Evolutionary conservation across 2,329 filamentous ascomycete species (phyloP).

Genomic region (Pseudocercospora pini-densiflorae): DNA sequence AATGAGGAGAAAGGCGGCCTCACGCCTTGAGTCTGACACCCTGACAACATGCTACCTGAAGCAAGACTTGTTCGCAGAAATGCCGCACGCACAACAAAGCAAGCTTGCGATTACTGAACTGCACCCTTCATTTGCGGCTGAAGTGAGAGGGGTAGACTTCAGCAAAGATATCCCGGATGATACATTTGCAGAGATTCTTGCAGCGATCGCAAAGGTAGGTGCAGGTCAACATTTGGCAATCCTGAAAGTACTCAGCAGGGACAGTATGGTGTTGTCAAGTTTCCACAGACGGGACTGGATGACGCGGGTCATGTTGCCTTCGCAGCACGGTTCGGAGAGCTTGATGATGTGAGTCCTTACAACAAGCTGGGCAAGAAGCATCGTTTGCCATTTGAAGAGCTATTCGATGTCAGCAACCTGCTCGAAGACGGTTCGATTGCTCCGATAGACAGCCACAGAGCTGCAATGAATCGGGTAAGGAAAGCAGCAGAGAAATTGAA

Average conservation of each 20-base stretch:
- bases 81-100: slow-evolving; percentile 28
- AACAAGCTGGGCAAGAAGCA: slow-evolving; percentile 51
- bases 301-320: slow-evolving; percentile 59
- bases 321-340: slow-evolving; percentile 56
- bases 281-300: slow-evolving; percentile 56
- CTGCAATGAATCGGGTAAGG: slow-evolving; percentile 40
- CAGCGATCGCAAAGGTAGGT: slow-evolving; percentile 28
- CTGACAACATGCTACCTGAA: neutral
- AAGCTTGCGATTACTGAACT: slow-evolving; percentile 22
- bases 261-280: slow-evolving; percentile 60
- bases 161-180: slow-evolving; percentile 22
- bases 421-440: slow-evolving; percentile 53
- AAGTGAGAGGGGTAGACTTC: slow-evolving; percentile 23
- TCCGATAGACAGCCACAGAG: slow-evolving; percentile 46
- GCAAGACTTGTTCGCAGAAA: slow-evolving; percentile 3
- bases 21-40: neutral
- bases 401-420: slow-evolving; percentile 64
- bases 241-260: neutral
- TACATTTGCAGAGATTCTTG: slow-evolving; percentile 28
- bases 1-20: neutral
- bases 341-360: slow-evolving; percentile 61
- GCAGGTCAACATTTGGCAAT: neutral
- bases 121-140: slow-evolving; percentile 25
- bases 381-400: slow-evolving; percentile 54
- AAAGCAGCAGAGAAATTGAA: neutral